phyloP scores from a whole-genome alignment of 2,329 filamentous ascomycete species.

The Talaromyces sp. region DNA sequence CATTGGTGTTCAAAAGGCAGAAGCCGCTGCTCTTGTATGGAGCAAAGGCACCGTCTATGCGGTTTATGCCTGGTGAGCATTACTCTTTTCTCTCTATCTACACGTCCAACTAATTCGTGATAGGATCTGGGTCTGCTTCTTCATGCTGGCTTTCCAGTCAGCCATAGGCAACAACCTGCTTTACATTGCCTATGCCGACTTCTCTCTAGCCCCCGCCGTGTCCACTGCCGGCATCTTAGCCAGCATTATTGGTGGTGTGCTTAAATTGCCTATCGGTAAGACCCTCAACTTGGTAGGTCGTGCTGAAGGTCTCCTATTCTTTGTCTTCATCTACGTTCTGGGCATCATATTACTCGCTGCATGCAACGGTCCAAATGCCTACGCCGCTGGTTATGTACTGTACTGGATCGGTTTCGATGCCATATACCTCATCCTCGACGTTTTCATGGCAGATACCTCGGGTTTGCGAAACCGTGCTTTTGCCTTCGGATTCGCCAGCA shows the following conservation, averaged over 20 bases:
- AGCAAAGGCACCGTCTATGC: conserved; percentile 30
- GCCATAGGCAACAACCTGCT: conserved; percentile 40
- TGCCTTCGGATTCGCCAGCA: conserved; percentile 54
- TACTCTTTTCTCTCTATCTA: neutral
- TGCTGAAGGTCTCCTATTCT: conserved; percentile 53
- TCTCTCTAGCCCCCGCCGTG: conserved; percentile 46
- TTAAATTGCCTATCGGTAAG: conserved; percentile 59
- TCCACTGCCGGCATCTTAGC: conserved; percentile 52
- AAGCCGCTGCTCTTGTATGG: conserved; percentile 40
- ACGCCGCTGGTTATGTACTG: conserved; percentile 59
- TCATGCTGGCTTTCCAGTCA: conserved; percentile 42
- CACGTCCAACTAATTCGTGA: conserved; percentile 17
- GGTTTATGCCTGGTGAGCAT: conserved; percentile 31
- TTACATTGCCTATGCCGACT: conserved; percentile 50
- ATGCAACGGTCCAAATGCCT: conserved; percentile 56
- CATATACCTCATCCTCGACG: conserved; percentile 51
- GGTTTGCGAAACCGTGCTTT: conserved; percentile 56
- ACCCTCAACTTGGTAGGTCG: conserved; percentile 60
- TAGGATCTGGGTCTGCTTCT: conserved; percentile 45
- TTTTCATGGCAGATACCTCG: conserved; percentile 61
- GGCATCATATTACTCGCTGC: conserved; percentile 58
- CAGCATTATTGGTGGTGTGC: conserved; percentile 52
- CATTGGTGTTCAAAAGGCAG: conserved; percentile 37
- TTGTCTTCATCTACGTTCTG: conserved; percentile 43
- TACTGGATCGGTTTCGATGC: conserved; percentile 56